Conservation (phyloP, 225 moss, liverwort and hornwort species). For the Physcomitrium patens region DNA sequence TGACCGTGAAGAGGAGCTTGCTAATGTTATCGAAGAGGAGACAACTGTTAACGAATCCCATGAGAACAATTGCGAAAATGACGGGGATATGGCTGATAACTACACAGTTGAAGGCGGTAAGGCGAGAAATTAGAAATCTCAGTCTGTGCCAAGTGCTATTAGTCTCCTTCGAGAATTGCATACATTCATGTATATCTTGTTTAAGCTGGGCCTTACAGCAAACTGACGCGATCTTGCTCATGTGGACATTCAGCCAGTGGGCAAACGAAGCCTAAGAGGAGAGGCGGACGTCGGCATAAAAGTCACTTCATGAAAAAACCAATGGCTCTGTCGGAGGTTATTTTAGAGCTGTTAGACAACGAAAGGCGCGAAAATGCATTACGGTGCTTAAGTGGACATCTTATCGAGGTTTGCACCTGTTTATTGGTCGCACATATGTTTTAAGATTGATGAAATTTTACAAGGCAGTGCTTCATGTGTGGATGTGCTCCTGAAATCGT, state of each 20-base stretch:
- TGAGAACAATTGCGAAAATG: conserved; percentile 26
- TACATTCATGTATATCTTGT: conserved; percentile 9
- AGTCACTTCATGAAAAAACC: conserved; percentile 81
- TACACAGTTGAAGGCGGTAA: conserved; percentile 35
- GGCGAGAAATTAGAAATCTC: conserved; percentile 4
- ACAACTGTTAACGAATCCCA: conserved; percentile 9
- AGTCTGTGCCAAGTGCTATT: conserved; percentile 16
- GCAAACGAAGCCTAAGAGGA: conserved; percentile 45
- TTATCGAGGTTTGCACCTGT: conserved; percentile 67
- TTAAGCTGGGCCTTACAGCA: neutral
- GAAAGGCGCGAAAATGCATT: conserved; percentile 84
- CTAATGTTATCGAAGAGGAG: conserved; percentile 23
- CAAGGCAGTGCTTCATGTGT: neutral
- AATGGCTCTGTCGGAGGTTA: conserved; percentile 80
- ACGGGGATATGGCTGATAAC: conserved; percentile 38
- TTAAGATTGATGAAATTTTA: neutral
- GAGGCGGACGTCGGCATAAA: conserved; percentile 84
- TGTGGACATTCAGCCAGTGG: conserved; percentile 40
- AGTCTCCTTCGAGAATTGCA: conserved; percentile 7
- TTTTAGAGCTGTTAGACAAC: conserved; percentile 65
- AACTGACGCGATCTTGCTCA: conserved; percentile 25
- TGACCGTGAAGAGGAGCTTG: conserved; percentile 25
- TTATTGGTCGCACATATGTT: conserved; percentile 15
- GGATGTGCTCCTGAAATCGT: conserved; percentile 8
- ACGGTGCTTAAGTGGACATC: conserved; percentile 87